A percentile compares a stretch with the other conserved stretches of the same genome.
These are phyloP conservation scores for Mucor velutinosus DNA, from an alignment of 371 early-diverging fungal genomes.

Conservation along the genomic window DNA sequence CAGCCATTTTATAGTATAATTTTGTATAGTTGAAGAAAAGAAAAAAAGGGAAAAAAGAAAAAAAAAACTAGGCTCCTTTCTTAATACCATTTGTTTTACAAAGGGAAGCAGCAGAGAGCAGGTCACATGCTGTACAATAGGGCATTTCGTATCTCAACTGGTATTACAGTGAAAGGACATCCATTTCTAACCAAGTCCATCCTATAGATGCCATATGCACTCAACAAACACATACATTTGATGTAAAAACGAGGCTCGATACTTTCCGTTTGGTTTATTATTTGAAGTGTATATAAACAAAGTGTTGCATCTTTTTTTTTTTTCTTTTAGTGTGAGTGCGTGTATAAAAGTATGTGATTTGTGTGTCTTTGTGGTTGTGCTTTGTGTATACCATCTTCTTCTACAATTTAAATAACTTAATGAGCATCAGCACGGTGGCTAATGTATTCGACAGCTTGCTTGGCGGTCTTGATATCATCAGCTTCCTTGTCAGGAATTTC, in stretches of 20 bases:
- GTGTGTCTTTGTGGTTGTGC: background rate
- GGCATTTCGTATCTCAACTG: background rate
- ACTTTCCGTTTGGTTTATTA: no score
- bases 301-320: no score
- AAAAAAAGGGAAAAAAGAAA: conserved; percentile 5
- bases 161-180: background rate
- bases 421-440: conserved; percentile 76
- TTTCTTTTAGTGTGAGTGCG: no score
- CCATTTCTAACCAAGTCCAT: no score
- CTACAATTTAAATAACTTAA: conserved; percentile 39
- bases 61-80: conserved; percentile 5
- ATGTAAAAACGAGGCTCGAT: no score
- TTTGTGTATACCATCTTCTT: background rate
- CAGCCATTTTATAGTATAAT: conserved; percentile 55
- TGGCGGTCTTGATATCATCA: conserved; percentile 89
- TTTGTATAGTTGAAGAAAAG: conserved; percentile 5
- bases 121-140: background rate
- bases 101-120: background rate
- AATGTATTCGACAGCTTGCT: conserved; percentile 90
- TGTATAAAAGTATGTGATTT: background rate
- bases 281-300: no score
- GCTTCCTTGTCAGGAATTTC: conserved; percentile 98
- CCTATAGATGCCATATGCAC: no score
- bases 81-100: background rate
- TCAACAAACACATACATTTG: no score